phyloP scores from a whole-genome alignment of 1,284 basidiomycete genomes.

The Veloboletus limbatus region DNA sequence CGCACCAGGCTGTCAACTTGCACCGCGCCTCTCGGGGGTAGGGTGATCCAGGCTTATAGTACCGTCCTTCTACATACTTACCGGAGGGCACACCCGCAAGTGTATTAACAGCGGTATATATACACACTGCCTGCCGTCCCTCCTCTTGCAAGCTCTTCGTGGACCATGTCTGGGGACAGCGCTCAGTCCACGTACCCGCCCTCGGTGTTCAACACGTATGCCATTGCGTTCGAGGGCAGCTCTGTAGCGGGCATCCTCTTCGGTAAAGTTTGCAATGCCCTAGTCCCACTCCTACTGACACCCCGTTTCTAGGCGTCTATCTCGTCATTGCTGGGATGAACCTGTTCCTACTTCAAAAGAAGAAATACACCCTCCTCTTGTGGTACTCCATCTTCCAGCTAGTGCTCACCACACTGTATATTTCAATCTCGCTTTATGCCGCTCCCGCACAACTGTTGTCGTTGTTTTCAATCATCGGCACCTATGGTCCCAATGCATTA shows the following conservation, averaged over 20 bases:
- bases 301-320: slow-evolving; percentile 16
- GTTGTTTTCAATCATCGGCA: slow-evolving; percentile 12
- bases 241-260: slow-evolving; percentile 13
- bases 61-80: background rate
- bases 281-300: background rate
- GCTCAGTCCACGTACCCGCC: slow-evolving; percentile 11
- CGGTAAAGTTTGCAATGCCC: too few species aligned
- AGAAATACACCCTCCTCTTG: slow-evolving; percentile 18
- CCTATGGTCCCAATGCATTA: slow-evolving; percentile 6
- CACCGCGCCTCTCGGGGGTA: background rate
- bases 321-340: slow-evolving; percentile 16
- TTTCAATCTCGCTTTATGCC: slow-evolving; percentile 15
- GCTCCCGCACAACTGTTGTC: slow-evolving; percentile 14
- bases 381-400: slow-evolving; percentile 17
- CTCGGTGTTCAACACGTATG: slow-evolving; percentile 12
- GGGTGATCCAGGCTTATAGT: background rate
- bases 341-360: slow-evolving; percentile 18
- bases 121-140: background rate
- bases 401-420: slow-evolving; percentile 21
- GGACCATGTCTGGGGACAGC: slow-evolving; percentile 12
- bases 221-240: slow-evolving; percentile 20
- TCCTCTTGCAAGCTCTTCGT: background rate
- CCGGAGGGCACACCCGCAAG: background rate
- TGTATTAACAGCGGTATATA: background rate
- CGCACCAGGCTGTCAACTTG: background rate